Base-by-base conservation (phyloP, 768 basidiomycete genomes). In the Cyclocybe cylindracea region DNA sequence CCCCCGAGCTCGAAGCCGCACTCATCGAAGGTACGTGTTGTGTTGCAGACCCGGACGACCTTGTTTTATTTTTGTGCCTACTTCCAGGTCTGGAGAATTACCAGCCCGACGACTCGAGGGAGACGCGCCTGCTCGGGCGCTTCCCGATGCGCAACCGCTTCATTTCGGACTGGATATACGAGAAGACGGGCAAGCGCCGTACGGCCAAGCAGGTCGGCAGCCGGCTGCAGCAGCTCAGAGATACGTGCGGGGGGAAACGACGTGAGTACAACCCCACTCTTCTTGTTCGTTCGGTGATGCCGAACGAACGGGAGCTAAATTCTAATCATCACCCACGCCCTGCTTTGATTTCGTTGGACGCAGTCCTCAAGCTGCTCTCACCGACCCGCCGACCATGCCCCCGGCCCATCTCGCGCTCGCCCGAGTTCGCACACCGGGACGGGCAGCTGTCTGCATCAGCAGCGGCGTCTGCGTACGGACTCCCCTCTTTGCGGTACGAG, bases 151-250 rank as follows among this genome's bases (percentile, higher is more conserved):
- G 89, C 51, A 91, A 91, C 68, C 79, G 85, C 42, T 91, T 89
- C 68, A 87, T 90, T 55, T 87, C 88, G 46, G 86, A 91, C 57
- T 84, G 86, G 69, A 89, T 91, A 63, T 82, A 74, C 62, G 73
- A 75, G 34, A 79, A 77, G 55, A 91, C 89, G 0, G 86, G 88
- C 18, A 83, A 85, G 65, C 74, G 78, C 54, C 78, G 89, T 53
- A 85, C 86, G 7, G 80, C 88, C 18, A 90, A 90, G 65, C 88
- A 90, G 67, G 88, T 91, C 42, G 88, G 89, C 51, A 88, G 86
- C 61, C 86, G 89, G 49, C 73, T 91, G 32, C 89, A 91, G 63
- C 88, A 90, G 61, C 78, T 91, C 46, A 72, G 87, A 58, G 87
- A 91, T 66, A 86, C 86, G 2, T 79, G 83, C 58, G 83, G 86